A percentile compares a stretch with the other conserved stretches of the same genome.
These are phyloP conservation scores for Dothistroma pini DNA, from an alignment of 2,329 filamentous ascomycete genomes.

Conservation along the genomic window DNA sequence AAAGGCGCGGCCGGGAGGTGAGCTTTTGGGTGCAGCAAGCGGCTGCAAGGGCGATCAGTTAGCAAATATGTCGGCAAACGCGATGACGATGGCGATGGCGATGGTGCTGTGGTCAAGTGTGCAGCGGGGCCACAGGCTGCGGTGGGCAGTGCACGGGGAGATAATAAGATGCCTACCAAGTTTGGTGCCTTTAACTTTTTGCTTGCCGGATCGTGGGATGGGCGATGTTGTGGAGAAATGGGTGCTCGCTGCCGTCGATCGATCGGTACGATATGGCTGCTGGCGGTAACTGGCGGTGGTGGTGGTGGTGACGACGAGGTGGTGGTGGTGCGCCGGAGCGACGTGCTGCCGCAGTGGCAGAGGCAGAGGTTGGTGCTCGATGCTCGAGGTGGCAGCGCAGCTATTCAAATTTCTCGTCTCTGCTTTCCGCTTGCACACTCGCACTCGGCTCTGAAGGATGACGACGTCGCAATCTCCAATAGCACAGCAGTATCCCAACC, in stretches of 20 bases:
- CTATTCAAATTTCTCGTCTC: neutral
- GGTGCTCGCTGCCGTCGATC: neutral
- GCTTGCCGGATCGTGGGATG: neutral
- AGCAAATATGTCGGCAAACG: neutral
- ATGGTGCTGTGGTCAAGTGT: neutral
- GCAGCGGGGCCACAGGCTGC: neutral
- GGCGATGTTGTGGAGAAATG: neutral
- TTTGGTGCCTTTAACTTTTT: neutral
- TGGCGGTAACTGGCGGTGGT: neutral
- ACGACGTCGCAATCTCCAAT: neutral
- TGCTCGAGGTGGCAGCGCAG: neutral
- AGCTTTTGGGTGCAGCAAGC: neutral
- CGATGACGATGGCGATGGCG: neutral
- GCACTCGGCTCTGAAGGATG: neutral
- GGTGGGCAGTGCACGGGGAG: neutral
- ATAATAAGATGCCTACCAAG: neutral
- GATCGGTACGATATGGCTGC: neutral
- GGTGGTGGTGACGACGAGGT: neutral
- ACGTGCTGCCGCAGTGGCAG: neutral
- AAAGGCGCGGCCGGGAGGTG: neutral
- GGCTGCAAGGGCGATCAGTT: neutral
- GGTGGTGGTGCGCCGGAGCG: neutral
- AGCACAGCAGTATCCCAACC: neutral
- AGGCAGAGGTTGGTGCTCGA: neutral
- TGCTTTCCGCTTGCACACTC: neutral